Evolutionary conservation across 2,329 filamentous ascomycete species (phyloP), one percentile per base, ranked within the genome.

Genomic region (Monosporascus cannonballus): DNA sequence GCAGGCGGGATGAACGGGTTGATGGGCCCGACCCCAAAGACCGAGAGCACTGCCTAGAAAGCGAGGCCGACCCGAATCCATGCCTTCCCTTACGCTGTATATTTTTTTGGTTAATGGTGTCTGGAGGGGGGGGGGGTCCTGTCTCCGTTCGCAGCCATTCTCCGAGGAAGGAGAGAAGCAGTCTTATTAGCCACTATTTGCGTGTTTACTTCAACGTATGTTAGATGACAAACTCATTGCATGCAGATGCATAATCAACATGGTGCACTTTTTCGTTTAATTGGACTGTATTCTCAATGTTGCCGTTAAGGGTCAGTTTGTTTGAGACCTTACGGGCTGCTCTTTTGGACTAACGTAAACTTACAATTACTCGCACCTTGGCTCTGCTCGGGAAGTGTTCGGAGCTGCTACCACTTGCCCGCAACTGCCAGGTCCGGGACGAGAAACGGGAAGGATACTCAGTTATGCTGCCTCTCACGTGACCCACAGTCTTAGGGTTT

Each of bases 1-100:
- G 71, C 74, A 5, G 59, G 50, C 3, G 64, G 70, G 48, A 72
- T 78, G 48, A 81, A 80, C 52, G 77, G 77, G 38, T 67, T 76
- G 52, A 71, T 74, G 62, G 72, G 68, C 7, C 68, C 75, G 30
- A 58, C 67, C 15, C 65, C 76, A 18, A 82, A 81, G 69, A 64
- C 73, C 39, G 79, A 83, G 62, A 67, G 65, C 15, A 55, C 55
- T 27, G 62, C 61, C 42, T 64, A 54, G 53, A 46, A 46, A 17
- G 42, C 14, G n/a, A 27, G 42, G 9, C 14, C 3, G 20, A n/a
- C 17, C 7, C 5, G 15, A 46, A n/a, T 7, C 38, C 20, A 46
- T 46, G 42, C 6, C 15, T 46, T 24, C 42, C 24, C 24, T 18
- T 46, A 46, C 15, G 42, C 24, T 46, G 42, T 46, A 46, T 46